Conservation (phyloP, 1,284 basidiomycete genomes). For the Leccinum subrobustum region DNA sequence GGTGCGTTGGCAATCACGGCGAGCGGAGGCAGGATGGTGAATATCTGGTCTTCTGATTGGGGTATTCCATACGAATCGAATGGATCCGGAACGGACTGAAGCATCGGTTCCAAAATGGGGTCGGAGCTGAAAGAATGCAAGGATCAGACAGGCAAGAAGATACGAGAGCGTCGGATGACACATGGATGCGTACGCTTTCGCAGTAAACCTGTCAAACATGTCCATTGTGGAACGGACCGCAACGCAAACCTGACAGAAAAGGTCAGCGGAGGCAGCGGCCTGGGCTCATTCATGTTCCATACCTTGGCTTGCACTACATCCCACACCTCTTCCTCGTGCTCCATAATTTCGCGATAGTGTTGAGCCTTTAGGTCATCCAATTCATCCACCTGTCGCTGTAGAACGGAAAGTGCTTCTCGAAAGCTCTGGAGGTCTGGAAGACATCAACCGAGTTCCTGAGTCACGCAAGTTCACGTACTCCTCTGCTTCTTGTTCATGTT, state of each 20-base stretch:
- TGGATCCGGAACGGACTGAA: slow-evolving; percentile 88
- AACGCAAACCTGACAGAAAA: slow-evolving; percentile 54
- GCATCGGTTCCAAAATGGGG: slow-evolving; percentile 87
- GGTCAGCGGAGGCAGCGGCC: slow-evolving; percentile 17
- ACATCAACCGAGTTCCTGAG: slow-evolving; percentile 14
- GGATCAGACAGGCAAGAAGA: slow-evolving; percentile 11
- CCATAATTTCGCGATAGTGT: slow-evolving; percentile 86
- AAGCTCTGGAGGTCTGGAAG: slow-evolving; percentile 78
- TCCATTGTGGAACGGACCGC: slow-evolving; percentile 80
- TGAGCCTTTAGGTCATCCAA: slow-evolving; percentile 77
- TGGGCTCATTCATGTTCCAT: slow-evolving; percentile 11
- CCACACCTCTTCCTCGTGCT: slow-evolving; percentile 94
- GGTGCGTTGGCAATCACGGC: slow-evolving; percentile 67
- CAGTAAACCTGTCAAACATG: slow-evolving; percentile 78
- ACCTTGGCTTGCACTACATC: slow-evolving; percentile 84
- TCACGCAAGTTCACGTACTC: slow-evolving; percentile 50
- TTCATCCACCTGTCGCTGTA: slow-evolving; percentile 89
- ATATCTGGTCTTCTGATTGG: slow-evolving; percentile 87
- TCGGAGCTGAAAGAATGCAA: slow-evolving; percentile 60
- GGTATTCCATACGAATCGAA: slow-evolving; percentile 91
- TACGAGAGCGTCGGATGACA: not conserved
- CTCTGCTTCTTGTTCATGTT: slow-evolving; percentile 85
- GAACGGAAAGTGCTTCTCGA: slow-evolving; percentile 75
- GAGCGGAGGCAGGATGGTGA: slow-evolving; percentile 84
- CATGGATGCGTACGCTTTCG: slow-evolving; percentile 72